Percentiles rank a stretch among this genome's conserved stretches.
These are phyloP conservation scores for Rachicladosporium sp. DNA, from an alignment of 2,329 filamentous ascomycete genomes.

Conservation along the genomic window DNA sequence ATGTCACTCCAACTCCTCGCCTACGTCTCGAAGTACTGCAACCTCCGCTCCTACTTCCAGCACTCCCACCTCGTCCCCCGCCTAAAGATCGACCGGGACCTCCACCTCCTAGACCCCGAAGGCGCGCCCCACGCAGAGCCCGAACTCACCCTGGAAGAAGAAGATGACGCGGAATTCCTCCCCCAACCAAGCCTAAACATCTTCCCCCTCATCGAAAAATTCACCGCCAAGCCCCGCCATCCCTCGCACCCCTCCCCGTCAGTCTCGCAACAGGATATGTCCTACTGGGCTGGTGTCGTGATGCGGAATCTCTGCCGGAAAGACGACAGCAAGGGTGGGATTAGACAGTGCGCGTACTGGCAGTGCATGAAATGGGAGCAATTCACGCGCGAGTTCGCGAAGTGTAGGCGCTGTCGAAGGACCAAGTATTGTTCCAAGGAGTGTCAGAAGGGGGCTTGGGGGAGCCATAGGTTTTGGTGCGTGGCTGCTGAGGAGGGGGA, in stretches of 20 bases:
- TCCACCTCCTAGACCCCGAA: conserved; percentile 66
- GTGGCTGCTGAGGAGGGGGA: conserved; percentile 49
- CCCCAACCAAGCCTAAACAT: conserved; percentile 51
- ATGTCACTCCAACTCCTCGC: conserved; percentile 96
- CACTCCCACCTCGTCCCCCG: conserved; percentile 84
- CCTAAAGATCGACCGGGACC: conserved; percentile 77
- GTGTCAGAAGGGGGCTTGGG: conserved; percentile 98
- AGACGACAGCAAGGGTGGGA: conserved; percentile 86
- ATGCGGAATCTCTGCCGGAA: conserved; percentile 98
- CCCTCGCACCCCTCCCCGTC: conserved; percentile 10
- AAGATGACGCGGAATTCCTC: conserved; percentile 83
- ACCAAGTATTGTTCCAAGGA: conserved; percentile 97
- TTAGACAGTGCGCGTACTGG: conserved; percentile 94
- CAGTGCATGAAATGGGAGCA: conserved; percentile 98
- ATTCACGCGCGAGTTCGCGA: conserved; percentile 91
- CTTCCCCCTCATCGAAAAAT: conserved; percentile 95
- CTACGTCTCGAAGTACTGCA: conserved; percentile 98
- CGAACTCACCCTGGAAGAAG: conserved; percentile 40
- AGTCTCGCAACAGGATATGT: conserved; percentile 52
- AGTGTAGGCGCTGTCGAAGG: conserved; percentile 86
- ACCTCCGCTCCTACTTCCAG: conserved; percentile 89
- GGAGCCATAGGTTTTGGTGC: conserved; percentile 97
- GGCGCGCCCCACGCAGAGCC: conserved; percentile 35
- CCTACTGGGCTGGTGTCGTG: conserved; percentile 98
- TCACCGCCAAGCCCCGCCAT: conserved; percentile 78